Evolutionary conservation across 371 early-diverging fungal genomes (phyloP).

Genomic region (Haplosporangium sp.): DNA sequence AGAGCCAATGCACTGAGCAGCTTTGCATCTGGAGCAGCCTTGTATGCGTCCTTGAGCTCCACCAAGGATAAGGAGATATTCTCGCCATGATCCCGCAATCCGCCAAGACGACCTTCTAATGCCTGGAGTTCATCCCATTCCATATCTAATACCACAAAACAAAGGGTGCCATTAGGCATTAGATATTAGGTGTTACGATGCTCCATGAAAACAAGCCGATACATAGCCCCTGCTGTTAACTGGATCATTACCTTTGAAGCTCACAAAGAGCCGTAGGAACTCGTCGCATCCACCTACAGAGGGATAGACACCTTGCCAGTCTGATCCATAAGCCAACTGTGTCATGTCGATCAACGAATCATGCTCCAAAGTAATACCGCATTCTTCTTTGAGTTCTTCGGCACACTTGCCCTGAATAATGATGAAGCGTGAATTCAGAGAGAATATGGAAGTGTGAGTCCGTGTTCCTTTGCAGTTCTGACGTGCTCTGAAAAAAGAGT

Average conservation of each 20-base stretch:
- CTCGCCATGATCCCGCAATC: slow-evolving; percentile 84
- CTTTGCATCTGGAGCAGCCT: slow-evolving; percentile 76
- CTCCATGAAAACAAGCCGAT: too few species aligned
- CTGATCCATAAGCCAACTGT: slow-evolving; percentile 61
- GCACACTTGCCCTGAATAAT: slow-evolving; percentile 51
- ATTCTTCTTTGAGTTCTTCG: slow-evolving; percentile 60
- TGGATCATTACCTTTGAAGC: slow-evolving; percentile 63
- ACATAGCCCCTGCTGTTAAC: too few species aligned
- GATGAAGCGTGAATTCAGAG: not conserved
- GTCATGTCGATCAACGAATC: slow-evolving; percentile 78
- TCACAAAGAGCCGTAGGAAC: slow-evolving; percentile 75
- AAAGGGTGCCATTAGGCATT: too few species aligned
- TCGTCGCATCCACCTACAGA: slow-evolving; percentile 90
- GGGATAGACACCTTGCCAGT: slow-evolving; percentile 75
- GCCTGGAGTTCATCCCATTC: slow-evolving; percentile 59
- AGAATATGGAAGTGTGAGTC: not conserved
- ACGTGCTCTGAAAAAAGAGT: too few species aligned
- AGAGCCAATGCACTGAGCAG: slow-evolving; percentile 76
- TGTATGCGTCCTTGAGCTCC: slow-evolving; percentile 73
- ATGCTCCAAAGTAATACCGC: slow-evolving; percentile 70
- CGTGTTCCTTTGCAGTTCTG: too few species aligned
- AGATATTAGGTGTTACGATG: too few species aligned
- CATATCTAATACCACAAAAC: slow-evolving; percentile 45
- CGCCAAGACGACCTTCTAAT: slow-evolving; percentile 75
- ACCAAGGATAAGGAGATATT: slow-evolving; percentile 77